These are phyloP conservation scores for Atkinsonella texensis DNA, from an alignment of 2,329 filamentous ascomycete genomes.

Conservation along the genomic window DNA sequence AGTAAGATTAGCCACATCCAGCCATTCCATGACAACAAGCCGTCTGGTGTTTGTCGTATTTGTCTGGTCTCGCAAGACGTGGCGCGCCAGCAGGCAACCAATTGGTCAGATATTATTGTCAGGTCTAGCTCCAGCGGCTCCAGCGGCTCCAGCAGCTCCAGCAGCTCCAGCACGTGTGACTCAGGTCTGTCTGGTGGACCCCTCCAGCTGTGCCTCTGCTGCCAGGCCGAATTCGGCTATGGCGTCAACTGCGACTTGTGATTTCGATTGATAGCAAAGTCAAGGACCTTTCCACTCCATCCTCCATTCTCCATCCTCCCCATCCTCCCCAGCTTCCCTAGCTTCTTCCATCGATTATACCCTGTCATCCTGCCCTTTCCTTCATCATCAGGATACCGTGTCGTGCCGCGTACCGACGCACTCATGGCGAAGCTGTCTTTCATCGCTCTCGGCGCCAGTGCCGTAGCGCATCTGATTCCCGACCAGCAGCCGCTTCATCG, in stretches of 20 bases:
- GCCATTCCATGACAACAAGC: neutral
- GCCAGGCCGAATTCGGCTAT: neutral
- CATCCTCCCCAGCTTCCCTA: neutral
- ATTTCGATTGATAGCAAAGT: neutral
- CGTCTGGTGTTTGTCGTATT: too few species aligned
- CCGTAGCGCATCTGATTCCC: neutral
- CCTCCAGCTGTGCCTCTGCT: neutral
- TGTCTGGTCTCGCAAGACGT: neutral
- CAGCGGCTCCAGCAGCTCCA: too few species aligned
- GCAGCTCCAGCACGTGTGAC: too few species aligned
- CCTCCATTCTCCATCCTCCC: neutral
- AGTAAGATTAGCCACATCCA: too few species aligned
- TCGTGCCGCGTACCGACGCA: neutral
- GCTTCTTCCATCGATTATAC: neutral
- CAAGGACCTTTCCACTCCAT: neutral
- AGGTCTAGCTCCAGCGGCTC: too few species aligned
- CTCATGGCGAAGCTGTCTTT: slow-evolving; percentile 1
- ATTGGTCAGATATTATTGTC: too few species aligned
- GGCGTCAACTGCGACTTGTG: neutral
- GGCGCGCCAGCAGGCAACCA: too few species aligned
- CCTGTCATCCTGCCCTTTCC: neutral
- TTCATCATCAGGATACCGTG: neutral
- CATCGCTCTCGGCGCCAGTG: neutral
- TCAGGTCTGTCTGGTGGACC: neutral
- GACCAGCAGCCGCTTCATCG: neutral